Evolutionary conservation across 306 rosid genomes (phyloP).

Genomic region (Trifolium dubium): DNA sequence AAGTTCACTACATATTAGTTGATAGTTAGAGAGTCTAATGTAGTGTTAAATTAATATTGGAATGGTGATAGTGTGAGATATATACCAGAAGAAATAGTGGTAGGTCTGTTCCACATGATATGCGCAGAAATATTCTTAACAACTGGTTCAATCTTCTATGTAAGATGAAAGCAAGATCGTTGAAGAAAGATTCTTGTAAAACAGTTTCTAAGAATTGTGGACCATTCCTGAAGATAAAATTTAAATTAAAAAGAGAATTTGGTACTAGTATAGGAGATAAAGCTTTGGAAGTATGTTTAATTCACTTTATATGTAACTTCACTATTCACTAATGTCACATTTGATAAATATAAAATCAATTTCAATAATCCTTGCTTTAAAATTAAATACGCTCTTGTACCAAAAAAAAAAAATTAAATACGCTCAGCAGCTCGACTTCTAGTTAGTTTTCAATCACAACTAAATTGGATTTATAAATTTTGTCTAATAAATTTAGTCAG

Average conservation of each 20-base stretch:
- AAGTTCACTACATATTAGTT: not conserved
- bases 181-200: constrained; percentile 59
- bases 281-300: too few relatives aligned
- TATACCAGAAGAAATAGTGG: constrained; percentile 80
- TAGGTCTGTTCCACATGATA: constrained; percentile 65
- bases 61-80: not conserved
- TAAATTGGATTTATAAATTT: not conserved
- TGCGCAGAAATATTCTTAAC: constrained; percentile 46
- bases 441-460: not conserved
- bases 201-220: constrained; percentile 59
- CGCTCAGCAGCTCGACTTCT: not conserved
- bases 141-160: constrained; percentile 62
- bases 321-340: too few relatives aligned
- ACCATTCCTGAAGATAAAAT: constrained; percentile 50
- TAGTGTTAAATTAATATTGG: not conserved
- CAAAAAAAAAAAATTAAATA: too few relatives aligned
- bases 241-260: too few relatives aligned
- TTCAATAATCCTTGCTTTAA: too few relatives aligned
- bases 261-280: too few relatives aligned
- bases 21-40: constrained; percentile 2
- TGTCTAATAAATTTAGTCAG: not conserved
- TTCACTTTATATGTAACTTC: too few relatives aligned
- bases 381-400: too few relatives aligned
- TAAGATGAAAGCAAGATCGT: constrained; percentile 55
- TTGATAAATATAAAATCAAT: too few relatives aligned